Conservation (phyloP, 768 basidiomycete genomes). For the Coprinopsis sp. region DNA sequence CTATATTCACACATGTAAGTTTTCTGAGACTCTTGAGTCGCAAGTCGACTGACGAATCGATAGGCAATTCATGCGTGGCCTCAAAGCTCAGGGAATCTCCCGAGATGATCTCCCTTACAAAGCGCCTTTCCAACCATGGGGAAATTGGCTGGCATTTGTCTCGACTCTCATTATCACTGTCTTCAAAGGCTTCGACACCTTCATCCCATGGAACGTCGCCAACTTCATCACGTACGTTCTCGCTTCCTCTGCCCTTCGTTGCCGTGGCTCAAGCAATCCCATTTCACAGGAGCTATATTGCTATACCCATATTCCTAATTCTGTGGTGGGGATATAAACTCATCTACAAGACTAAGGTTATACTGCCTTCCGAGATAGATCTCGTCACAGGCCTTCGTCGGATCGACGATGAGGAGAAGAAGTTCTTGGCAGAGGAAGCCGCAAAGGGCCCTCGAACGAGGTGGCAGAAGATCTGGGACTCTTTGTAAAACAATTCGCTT, state of each 20-base stretch:
- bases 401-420: constrained; percentile 62
- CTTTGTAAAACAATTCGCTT: constrained; percentile 24
- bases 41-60: too few relatives aligned
- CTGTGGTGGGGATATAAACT: constrained; percentile 41
- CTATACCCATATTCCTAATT: constrained; percentile 36
- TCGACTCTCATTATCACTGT: constrained; percentile 48
- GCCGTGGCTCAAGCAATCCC: background rate
- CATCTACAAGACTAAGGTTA: constrained; percentile 29
- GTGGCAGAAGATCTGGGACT: constrained; percentile 32
- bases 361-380: constrained; percentile 50
- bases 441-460: constrained; percentile 31
- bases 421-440: constrained; percentile 41
- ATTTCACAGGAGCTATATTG: constrained; percentile 38
- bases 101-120: constrained; percentile 43
- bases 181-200: constrained; percentile 56
- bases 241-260: background rate
- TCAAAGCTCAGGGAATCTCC: constrained; percentile 36
- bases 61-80: constrained; percentile 43
- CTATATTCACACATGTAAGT: constrained; percentile 56
- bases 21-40: too few relatives aligned
- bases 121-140: constrained; percentile 61
- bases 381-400: constrained; percentile 52
- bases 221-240: constrained; percentile 56
- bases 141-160: constrained; percentile 54
- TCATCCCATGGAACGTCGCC: constrained; percentile 45